These are phyloP conservation scores for Durotheca rogersii DNA, from an alignment of 495 filamentous ascomycete species.

Conservation along the genomic window DNA sequence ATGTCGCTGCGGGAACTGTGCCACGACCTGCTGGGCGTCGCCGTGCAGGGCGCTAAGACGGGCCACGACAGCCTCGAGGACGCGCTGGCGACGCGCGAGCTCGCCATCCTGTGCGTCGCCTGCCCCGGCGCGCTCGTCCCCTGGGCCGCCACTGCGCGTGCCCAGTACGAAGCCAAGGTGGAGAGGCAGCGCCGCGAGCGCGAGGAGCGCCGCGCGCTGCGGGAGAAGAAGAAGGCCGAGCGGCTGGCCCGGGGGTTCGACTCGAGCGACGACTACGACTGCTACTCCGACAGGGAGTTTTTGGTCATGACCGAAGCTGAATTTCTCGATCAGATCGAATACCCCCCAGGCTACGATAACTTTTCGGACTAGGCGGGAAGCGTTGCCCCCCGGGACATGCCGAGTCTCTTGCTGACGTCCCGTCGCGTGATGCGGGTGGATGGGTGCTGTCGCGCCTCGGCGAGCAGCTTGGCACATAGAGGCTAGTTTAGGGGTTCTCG, in stretches of 20 bases:
- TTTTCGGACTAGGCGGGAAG: no score
- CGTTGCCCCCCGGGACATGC: no score
- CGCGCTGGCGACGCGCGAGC: slow-evolving; percentile 42
- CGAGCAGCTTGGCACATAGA: no score
- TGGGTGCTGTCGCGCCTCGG: no score
- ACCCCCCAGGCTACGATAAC: slow-evolving; percentile 32
- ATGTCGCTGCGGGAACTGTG: slow-evolving; percentile 37
- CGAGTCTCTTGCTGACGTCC: no score
- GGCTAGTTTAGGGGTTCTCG: no score
- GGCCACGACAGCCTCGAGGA: slow-evolving; percentile 48
- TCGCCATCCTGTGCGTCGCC: slow-evolving; percentile 36
- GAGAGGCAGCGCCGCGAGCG: slow-evolving; percentile 20
- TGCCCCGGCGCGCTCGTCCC: slow-evolving; percentile 11
- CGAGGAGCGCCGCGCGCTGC: neutral
- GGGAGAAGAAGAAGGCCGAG: no score
- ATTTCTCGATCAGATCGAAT: neutral
- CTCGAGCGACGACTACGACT: neutral
- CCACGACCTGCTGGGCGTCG: slow-evolving; percentile 29
- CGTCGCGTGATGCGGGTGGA: no score
- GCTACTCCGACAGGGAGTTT: neutral
- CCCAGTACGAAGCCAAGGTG: slow-evolving; percentile 16
- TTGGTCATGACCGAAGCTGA: neutral
- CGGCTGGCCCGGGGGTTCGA: no score
- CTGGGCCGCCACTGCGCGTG: slow-evolving; percentile 13
- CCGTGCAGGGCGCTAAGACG: slow-evolving; percentile 33